Percentiles rank a stretch among this genome's conserved stretches.
phyloP scores from a whole-genome alignment of 2,329 filamentous ascomycete species.

The Exophiala calicioides region DNA sequence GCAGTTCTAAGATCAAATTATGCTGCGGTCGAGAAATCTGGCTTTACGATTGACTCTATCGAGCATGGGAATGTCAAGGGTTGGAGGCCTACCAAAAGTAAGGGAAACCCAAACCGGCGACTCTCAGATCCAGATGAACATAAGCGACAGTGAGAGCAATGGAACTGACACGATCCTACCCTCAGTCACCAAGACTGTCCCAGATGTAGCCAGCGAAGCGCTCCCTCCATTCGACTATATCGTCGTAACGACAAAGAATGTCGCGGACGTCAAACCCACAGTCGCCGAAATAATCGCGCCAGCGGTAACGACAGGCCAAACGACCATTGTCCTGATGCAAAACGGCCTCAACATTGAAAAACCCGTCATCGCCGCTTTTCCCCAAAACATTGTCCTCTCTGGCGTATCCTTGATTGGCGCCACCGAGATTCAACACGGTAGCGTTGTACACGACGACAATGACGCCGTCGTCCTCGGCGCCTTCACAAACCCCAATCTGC shows the following conservation, averaged over 20 bases:
- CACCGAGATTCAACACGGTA: slow-evolving; percentile 48
- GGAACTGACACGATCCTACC: background rate
- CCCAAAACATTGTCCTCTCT: slow-evolving; percentile 53
- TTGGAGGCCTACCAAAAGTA: slow-evolving; percentile 47
- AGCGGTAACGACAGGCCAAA: slow-evolving; percentile 53
- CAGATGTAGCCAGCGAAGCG: slow-evolving; percentile 41
- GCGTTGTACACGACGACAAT: slow-evolving; percentile 54
- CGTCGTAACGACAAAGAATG: slow-evolving; percentile 59
- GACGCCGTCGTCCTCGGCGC: slow-evolving; percentile 55
- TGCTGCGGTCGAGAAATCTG: slow-evolving; percentile 47
- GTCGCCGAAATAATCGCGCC: slow-evolving; percentile 52
- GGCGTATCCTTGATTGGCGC: slow-evolving; percentile 56
- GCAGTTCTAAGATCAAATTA: slow-evolving; percentile 61
- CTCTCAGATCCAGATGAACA: no score
- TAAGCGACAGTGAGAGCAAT: no score
- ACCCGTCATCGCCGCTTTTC: slow-evolving; percentile 52
- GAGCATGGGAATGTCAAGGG: slow-evolving; percentile 43
- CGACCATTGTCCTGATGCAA: slow-evolving; percentile 58
- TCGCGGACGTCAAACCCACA: slow-evolving; percentile 54
- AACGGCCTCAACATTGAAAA: slow-evolving; percentile 64
- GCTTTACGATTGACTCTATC: slow-evolving; percentile 58
- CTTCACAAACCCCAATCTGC: slow-evolving; percentile 15
- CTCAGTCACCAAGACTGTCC: slow-evolving; percentile 52
- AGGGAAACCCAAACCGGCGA: background rate
- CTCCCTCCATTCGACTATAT: slow-evolving; percentile 54